phyloP scores from a whole-genome alignment of 805 yeast genomes.

The Wickerhamiella nectarea region DNA sequence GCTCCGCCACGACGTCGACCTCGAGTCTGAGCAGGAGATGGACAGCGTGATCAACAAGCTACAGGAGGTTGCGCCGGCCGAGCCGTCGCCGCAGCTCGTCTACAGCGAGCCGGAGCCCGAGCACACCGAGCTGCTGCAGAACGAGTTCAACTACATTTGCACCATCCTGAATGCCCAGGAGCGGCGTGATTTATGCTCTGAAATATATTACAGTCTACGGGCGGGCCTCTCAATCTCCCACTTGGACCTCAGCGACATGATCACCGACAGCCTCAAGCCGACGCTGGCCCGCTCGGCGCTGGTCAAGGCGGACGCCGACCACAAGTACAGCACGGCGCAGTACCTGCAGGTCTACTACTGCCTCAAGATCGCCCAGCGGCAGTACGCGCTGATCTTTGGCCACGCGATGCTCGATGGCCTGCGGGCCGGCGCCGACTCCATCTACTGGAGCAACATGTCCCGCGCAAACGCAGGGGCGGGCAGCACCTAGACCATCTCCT shows the following conservation, averaged over 20 bases:
- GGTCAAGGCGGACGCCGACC: slow-evolving; percentile 18
- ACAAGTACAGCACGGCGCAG: slow-evolving; percentile 20
- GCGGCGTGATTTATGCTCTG: slow-evolving; percentile 14
- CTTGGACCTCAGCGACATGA: slow-evolving; percentile 19
- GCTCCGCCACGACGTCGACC: neutral
- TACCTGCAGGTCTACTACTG: slow-evolving; percentile 18
- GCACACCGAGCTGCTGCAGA: slow-evolving; percentile 9
- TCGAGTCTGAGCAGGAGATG: slow-evolving; percentile 1
- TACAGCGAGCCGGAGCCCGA: slow-evolving; percentile 11
- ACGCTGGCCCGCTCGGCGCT: slow-evolving; percentile 16
- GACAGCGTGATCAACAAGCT: neutral
- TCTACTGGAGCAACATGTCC: slow-evolving; percentile 6
- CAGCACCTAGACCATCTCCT: neutral
- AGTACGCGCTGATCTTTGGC: slow-evolving; percentile 10
- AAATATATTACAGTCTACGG: slow-evolving; percentile 13
- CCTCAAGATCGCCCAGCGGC: slow-evolving; percentile 16
- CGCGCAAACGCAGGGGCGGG: neutral
- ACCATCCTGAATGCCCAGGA: slow-evolving; percentile 18
- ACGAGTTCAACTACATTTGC: slow-evolving; percentile 16
- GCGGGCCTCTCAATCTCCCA: slow-evolving; percentile 15
- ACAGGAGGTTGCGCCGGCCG: neutral
- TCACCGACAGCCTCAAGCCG: slow-evolving; percentile 16
- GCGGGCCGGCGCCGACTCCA: slow-evolving; percentile 7
- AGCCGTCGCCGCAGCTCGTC: slow-evolving; percentile 1
- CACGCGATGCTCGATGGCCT: slow-evolving; percentile 9